Evolutionary conservation across 352 stramenopile genomes (phyloP).

Genomic region (Phytophthora kernoviae): DNA sequence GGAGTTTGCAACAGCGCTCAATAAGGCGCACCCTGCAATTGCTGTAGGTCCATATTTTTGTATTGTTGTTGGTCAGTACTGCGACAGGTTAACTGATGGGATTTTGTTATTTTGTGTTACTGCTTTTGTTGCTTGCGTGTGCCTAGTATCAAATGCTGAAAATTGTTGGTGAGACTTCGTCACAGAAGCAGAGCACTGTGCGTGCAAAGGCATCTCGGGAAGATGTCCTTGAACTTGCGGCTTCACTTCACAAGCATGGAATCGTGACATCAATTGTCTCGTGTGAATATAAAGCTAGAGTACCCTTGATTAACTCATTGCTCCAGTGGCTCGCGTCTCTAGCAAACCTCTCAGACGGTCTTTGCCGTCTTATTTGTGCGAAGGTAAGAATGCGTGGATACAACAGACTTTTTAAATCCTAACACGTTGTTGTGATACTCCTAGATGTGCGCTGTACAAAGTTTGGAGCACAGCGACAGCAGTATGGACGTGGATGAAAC

Average conservation of each 20-base stretch:
- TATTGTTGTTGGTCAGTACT: background rate
- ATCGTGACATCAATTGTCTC: conserved; percentile 84
- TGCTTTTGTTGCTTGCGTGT: conserved; percentile 7
- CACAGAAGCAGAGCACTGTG: conserved; percentile 77
- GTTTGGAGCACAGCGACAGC: conserved; percentile 41
- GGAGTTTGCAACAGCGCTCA: conserved; percentile 81
- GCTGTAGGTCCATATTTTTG: conserved; percentile 40
- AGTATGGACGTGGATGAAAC: conserved; percentile 46
- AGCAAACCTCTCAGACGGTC: conserved; percentile 77
- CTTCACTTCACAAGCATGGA: conserved; percentile 64
- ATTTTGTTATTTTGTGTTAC: background rate
- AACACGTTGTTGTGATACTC: conserved; percentile 13
- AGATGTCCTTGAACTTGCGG: conserved; percentile 76
- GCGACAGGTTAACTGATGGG: conserved; percentile 7
- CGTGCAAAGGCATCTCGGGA: conserved; percentile 67
- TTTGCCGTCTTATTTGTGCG: conserved; percentile 87
- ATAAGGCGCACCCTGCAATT: conserved; percentile 70
- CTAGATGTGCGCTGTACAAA: conserved; percentile 44
- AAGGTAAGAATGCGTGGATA: conserved; percentile 37
- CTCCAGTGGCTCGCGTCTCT: conserved; percentile 83
- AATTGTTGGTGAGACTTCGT: conserved; percentile 73
- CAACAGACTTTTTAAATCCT: conserved; percentile 8
- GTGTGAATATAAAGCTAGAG: conserved; percentile 74
- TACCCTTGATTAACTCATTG: conserved; percentile 69
- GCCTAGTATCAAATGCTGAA: conserved; percentile 83